Percentiles rank a stretch among this genome's conserved stretches.
phyloP scores from a whole-genome alignment of 2,329 filamentous ascomycete species.

The Alternaria consortialis region DNA sequence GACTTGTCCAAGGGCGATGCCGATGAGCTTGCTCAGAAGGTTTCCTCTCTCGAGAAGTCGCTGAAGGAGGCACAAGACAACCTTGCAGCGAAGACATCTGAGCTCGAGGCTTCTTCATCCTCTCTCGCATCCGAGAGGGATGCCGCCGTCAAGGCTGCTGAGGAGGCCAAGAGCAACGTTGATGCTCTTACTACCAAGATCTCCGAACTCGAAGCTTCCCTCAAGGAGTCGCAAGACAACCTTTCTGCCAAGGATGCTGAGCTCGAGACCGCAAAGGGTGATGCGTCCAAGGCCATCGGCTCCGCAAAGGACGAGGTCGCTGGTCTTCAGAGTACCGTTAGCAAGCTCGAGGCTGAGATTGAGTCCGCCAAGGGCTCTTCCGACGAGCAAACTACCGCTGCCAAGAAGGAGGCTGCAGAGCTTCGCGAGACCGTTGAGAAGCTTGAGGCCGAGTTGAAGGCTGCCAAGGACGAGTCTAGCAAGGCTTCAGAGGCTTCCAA shows the following conservation, averaged over 20 bases:
- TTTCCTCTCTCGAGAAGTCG: slow-evolving; percentile 38
- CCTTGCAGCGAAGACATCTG: slow-evolving; percentile 34
- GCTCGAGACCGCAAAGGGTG: slow-evolving; percentile 24
- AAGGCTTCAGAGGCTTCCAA: slow-evolving; percentile 31
- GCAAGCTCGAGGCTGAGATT: slow-evolving; percentile 36
- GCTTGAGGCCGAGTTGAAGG: slow-evolving; percentile 28
- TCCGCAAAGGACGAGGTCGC: slow-evolving; percentile 35
- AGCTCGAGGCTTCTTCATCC: slow-evolving; percentile 31
- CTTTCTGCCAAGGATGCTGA: slow-evolving; percentile 36
- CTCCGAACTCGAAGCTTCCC: slow-evolving; percentile 37
- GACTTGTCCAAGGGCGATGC: slow-evolving; percentile 39
- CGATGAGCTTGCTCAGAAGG: slow-evolving; percentile 37
- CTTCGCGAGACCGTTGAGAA: slow-evolving; percentile 22
- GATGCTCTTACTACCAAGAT: slow-evolving; percentile 36
- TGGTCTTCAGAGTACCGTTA: slow-evolving; percentile 34
- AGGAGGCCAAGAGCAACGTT: slow-evolving; percentile 35
- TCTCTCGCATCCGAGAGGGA: slow-evolving; percentile 33
- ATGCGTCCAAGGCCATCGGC: slow-evolving; percentile 24
- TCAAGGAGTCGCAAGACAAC: slow-evolving; percentile 33
- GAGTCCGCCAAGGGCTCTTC: slow-evolving; percentile 28
- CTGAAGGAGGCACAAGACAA: slow-evolving; percentile 38
- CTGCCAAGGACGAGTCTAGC: slow-evolving; percentile 22
- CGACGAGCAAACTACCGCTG: slow-evolving; percentile 20
- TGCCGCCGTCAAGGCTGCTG: slow-evolving; percentile 33
- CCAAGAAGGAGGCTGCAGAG: slow-evolving; percentile 24